Conservation (phyloP, 1,139 yeast species). For the Zygoascus hellenicus region DNA sequence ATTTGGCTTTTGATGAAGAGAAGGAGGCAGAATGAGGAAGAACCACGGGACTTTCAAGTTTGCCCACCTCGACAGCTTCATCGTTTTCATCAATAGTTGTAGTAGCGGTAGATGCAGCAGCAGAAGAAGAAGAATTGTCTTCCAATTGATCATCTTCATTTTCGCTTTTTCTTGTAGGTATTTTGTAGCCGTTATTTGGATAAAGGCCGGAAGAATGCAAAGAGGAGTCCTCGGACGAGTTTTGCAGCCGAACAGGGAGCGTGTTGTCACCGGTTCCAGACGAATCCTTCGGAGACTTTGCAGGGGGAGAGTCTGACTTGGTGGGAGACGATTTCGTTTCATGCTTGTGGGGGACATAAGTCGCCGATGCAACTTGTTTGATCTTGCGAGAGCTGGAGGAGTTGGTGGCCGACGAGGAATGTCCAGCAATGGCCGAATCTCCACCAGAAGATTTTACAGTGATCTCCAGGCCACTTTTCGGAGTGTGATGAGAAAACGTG, state of each 20-base stretch:
- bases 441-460: neutral
- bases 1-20: conserved; percentile 11
- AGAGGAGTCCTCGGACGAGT: no score
- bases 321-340: neutral
- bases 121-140: neutral
- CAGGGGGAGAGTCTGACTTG: neutral
- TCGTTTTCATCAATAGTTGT: conserved; percentile 4
- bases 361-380: conserved; percentile 44
- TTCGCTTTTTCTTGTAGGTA: neutral
- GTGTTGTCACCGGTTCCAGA: no score
- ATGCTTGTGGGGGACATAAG: conserved; percentile 57
- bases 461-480: neutral
- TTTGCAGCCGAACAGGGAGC: no score
- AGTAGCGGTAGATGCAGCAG: conserved; percentile 5
- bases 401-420: neutral
- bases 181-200: no score
- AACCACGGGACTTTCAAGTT: conserved; percentile 1
- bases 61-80: conserved; percentile 1
- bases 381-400: conserved; percentile 6
- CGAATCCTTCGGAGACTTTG: neutral
- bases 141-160: neutral
- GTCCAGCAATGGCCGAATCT: neutral
- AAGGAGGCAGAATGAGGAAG: neutral
- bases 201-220: no score
- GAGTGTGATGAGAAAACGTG: neutral